Evolutionary conservation across 148 eudicot genomes (phyloP).

Genomic region (Beta vulgaris): DNA sequence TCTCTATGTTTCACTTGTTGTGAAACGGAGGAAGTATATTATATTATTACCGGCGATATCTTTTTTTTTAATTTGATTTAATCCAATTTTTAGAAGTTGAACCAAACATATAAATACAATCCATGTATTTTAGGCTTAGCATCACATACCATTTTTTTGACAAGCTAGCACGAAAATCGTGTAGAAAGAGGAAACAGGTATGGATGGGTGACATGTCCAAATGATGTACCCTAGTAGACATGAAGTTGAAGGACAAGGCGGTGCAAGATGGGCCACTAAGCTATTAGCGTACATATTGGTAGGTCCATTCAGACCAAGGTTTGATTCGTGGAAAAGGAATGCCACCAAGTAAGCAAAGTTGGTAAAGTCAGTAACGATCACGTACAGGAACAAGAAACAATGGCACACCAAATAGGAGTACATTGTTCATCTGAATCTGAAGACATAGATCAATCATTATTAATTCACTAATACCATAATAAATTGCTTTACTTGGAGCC

Average conservation of each 20-base stretch:
- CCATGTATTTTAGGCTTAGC: too few species aligned
- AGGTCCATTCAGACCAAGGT: not conserved
- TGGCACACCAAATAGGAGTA: not conserved
- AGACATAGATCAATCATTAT: too few species aligned
- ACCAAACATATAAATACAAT: too few species aligned
- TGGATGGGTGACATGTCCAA: not conserved
- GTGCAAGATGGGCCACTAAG: not conserved
- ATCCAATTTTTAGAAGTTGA: too few species aligned
- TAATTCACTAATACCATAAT: too few species aligned
- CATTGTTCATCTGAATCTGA: not conserved
- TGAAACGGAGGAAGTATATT: too few species aligned
- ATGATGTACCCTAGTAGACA: not conserved
- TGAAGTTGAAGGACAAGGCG: not conserved
- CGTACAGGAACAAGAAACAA: not conserved
- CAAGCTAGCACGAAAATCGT: not conserved
- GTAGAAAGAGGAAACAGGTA: not conserved
- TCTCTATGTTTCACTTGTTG: too few species aligned
- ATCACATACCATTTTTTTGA: not conserved
- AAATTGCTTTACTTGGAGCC: not conserved
- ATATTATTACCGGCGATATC: too few species aligned
- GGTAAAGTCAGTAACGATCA: not conserved
- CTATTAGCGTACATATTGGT: not conserved
- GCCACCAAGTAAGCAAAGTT: conserved; percentile 1
- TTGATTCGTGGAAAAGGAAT: conserved; percentile 1
- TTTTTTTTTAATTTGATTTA: too few species aligned